phyloP scores from a whole-genome alignment of 352 stramenopile genomes.

The Phytophthora fragariaefolia region DNA sequence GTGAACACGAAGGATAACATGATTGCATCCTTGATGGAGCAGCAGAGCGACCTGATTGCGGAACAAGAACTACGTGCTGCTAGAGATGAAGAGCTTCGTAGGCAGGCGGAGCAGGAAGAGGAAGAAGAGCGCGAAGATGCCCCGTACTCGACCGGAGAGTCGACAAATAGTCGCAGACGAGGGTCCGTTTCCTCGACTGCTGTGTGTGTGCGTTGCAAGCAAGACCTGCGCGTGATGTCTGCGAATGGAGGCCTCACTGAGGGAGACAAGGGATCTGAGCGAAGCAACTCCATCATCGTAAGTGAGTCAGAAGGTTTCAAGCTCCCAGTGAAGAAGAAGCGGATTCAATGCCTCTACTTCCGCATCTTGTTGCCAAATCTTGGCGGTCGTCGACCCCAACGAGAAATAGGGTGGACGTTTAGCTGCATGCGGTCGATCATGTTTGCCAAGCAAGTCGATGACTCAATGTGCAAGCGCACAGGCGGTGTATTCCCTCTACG shows the following conservation, averaged over 20 bases:
- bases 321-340: conserved; percentile 41
- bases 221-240: conserved; percentile 49
- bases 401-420: conserved; percentile 86
- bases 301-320: conserved; percentile 22
- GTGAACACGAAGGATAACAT: conserved; percentile 64
- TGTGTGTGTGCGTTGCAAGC: conserved; percentile 72
- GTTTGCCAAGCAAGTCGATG: conserved; percentile 88
- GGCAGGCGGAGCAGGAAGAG: conserved; percentile 45
- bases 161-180: background rate
- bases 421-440: conserved; percentile 92
- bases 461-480: conserved; percentile 68
- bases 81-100: conserved; percentile 56
- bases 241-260: conserved; percentile 32
- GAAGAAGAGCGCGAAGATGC: conserved; percentile 53
- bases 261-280: conserved; percentile 11
- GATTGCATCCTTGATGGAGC: conserved; percentile 74
- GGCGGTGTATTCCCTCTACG: conserved; percentile 53
- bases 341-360: conserved; percentile 89
- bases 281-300: background rate
- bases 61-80: conserved; percentile 61
- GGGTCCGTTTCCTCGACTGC: conserved; percentile 11
- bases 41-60: conserved; percentile 78
- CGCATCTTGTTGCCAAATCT: conserved; percentile 93
- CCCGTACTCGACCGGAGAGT: background rate
- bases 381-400: conserved; percentile 74